Evolutionary conservation across 495 filamentous ascomycete species (phyloP), one percentile per base, ranked within the genome.

Genomic region (Collariella sp.): DNA sequence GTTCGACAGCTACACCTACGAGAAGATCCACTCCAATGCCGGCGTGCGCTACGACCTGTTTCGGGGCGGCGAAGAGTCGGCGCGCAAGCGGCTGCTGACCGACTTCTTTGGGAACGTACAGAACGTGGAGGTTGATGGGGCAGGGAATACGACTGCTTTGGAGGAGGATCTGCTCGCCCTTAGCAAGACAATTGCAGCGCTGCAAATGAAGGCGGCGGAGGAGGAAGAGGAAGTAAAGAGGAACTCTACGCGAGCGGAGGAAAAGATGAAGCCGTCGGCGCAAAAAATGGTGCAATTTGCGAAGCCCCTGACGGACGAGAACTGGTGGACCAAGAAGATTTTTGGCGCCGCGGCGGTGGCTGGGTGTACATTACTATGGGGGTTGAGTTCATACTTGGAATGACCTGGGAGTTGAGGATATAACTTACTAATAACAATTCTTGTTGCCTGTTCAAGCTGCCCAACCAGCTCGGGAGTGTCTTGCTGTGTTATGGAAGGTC

Each of bases 81-180:
- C 80, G 2, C 79, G 90, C 23, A 78, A 85, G 49, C 81, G 91
- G 43, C 67, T 84, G 11, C 79, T 98, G 43, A 94, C 94, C 58
- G 93, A 98, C 68, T 98, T 98, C 72, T 98, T 98, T 63, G 93
- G 93, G 1, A 98, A 97, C 68, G 90, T 96, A 6, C 93, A 97
- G 67, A 93, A 89, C 57, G 90, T 98, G 13, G 91, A 97, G 71
- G 81, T 96, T 3, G 90, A 94, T 56, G 73, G 70, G 5, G 64
- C 69, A 31, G 73, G 67, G 45, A 77, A 79, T 57, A 61, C 61
- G 22, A 84, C 54, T 11, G 33, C 79, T 15, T 76, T 88, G 66
- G 82, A 84, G 58, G 84, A 93, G 63, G 89, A 95, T 58, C 67
- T 95, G 57, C 71, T 84, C 48, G 76, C 72, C 15, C 64, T 87